Conservation (phyloP, 148 eudicot genomes). For the Spergularia marina region DNA sequence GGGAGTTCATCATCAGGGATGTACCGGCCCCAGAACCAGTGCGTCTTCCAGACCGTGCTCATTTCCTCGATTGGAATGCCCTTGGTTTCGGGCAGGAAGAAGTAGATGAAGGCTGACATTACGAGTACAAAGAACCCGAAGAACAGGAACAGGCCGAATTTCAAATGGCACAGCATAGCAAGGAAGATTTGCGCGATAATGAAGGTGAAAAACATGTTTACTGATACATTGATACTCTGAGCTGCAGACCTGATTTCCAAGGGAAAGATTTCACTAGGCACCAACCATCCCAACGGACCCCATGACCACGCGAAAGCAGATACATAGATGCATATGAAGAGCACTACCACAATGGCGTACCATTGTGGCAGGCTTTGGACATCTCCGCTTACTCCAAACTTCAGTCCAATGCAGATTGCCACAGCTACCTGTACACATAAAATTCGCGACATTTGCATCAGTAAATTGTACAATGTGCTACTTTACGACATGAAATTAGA, state of each 20-base stretch:
- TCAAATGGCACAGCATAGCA: constrained; percentile 66
- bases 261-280: constrained; percentile 82
- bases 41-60: constrained; percentile 62
- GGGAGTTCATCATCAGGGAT: constrained; percentile 42
- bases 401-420: constrained; percentile 55
- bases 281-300: constrained; percentile 87
- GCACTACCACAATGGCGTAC: constrained; percentile 70
- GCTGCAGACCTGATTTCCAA: constrained; percentile 80
- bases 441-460: background rate
- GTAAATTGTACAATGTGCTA: no score
- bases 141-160: constrained; percentile 70
- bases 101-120: constrained; percentile 59
- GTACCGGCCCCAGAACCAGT: constrained; percentile 66
- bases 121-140: constrained; percentile 60
- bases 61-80: constrained; percentile 81
- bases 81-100: constrained; percentile 82
- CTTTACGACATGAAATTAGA: background rate
- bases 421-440: constrained; percentile 40
- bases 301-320: constrained; percentile 88
- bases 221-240: constrained; percentile 66
- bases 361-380: constrained; percentile 47
- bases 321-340: constrained; percentile 73
- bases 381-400: constrained; percentile 53
- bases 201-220: constrained; percentile 82
- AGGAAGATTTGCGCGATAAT: constrained; percentile 62